phyloP scores from a whole-genome alignment of 2,329 filamentous ascomycete genomes.

The Colletotrichum sansevieriae region DNA sequence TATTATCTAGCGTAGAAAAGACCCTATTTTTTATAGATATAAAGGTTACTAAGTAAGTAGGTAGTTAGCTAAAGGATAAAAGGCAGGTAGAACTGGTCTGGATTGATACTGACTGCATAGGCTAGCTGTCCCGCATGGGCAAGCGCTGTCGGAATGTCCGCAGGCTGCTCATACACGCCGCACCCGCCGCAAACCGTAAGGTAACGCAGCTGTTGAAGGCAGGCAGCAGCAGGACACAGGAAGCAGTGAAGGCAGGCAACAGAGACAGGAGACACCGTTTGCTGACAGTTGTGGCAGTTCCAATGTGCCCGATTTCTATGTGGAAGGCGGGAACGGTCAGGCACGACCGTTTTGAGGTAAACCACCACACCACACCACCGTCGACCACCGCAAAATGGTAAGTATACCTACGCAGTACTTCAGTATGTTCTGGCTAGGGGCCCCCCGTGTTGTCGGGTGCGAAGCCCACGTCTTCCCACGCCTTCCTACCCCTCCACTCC shows the following conservation, averaged over 20 bases:
- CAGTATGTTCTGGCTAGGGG: neutral
- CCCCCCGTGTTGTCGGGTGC: conserved; percentile 28
- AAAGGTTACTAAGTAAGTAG: too few relatives aligned
- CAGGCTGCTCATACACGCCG: conserved; percentile 4
- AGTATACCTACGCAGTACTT: neutral
- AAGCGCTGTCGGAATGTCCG: conserved; percentile 16
- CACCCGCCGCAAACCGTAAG: conserved; percentile 6
- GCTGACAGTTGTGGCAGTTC: neutral
- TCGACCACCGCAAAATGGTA: neutral
- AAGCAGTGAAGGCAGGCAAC: neutral
- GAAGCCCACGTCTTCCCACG: conserved; percentile 11
- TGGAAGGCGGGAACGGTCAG: too few relatives aligned
- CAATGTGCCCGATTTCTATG: too few relatives aligned
- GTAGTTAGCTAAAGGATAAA: too few relatives aligned
- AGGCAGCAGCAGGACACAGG: neutral
- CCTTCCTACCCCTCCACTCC: conserved; percentile 34
- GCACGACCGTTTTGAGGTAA: too few relatives aligned
- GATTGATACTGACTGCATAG: conserved; percentile 25
- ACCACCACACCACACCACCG: too few relatives aligned
- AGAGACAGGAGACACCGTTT: neutral
- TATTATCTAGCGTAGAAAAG: too few relatives aligned
- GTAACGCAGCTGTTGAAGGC: too few relatives aligned
- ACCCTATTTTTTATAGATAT: too few relatives aligned
- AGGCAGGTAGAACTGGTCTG: neutral
- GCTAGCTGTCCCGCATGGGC: conserved; percentile 1